Evolutionary conservation across 257 asterid species (phyloP), one percentile per base, ranked within the genome.

Genomic region (Plantago ovata): DNA sequence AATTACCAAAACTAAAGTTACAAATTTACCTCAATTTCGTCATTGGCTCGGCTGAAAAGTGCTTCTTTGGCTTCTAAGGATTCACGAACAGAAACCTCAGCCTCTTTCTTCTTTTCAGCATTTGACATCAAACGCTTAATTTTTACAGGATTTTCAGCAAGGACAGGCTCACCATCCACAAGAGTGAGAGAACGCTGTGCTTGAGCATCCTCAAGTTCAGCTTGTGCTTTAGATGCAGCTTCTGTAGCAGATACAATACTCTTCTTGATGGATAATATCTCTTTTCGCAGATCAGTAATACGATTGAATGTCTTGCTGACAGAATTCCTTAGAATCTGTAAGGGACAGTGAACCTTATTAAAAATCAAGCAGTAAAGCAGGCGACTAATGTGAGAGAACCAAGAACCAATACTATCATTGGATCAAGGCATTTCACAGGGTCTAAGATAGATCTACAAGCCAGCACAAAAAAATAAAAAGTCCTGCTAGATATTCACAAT

Each of bases 31-130:
- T 92, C 94, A 68, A 82, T 84, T 77, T 93, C 98, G 64, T 75
- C 82, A 61, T 56, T 53, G 8, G 98, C 97, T 69, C 84, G 85
- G 4, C 73, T 83, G 69, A 89, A 75, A 58, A 93, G 95, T 65
- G 97, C 96, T 66, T 84, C 96, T 75, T 93, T 93, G 22, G 94
- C 95, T 74, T 93, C 96, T 60, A 93, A 72, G 60, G 97, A 77
- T 71, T 93, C 97, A 21, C 70, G 73, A 45, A 69, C 58, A 63
- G 94, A 80, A 69, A 78, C 56, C 75, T 86, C 97, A 63, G 78
- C 81, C 70, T 79, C 82, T 62, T 76, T 82, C 22, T 95, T 77
- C 73, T 67, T 89, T 55, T 84, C 90, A 59, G 82, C 95, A 53
- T 65, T 66, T 53, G 84, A 77, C 59, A 82, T 86, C 75, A 93